These are phyloP conservation scores for Rhynchosporium agropyri DNA, from an alignment of 2,329 filamentous ascomycete species.

Conservation along the genomic window DNA sequence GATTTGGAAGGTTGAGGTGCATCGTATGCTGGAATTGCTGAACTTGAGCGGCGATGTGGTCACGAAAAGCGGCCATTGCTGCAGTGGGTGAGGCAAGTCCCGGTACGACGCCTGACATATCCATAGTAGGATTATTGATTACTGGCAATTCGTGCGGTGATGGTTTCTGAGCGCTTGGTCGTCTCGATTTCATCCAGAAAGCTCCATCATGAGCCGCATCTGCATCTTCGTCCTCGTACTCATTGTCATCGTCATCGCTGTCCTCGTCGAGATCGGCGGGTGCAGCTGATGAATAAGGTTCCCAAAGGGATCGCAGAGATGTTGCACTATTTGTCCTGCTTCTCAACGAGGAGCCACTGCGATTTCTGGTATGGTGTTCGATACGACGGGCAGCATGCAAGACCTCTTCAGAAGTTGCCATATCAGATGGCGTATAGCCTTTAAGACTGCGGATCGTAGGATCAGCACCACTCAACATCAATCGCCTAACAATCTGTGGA, in stretches of 20 bases:
- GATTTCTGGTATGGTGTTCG: slow-evolving; percentile 64
- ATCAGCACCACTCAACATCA: slow-evolving; percentile 75
- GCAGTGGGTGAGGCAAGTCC: slow-evolving; percentile 57
- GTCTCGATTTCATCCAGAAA: slow-evolving; percentile 43
- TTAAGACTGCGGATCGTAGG: slow-evolving; percentile 69
- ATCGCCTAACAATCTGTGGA: slow-evolving; percentile 72
- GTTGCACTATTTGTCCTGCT: slow-evolving; percentile 68
- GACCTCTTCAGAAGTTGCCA: slow-evolving; percentile 67
- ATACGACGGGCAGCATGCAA: slow-evolving; percentile 64
- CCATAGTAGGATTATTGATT: slow-evolving; percentile 35
- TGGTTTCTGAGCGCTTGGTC: slow-evolving; percentile 38
- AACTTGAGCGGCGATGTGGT: slow-evolving; percentile 73
- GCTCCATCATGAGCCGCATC: slow-evolving; percentile 37
- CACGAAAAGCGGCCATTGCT: slow-evolving; percentile 70
- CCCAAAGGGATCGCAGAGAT: slow-evolving; percentile 69
- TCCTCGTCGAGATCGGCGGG: slow-evolving; percentile 45
- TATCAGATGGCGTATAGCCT: slow-evolving; percentile 70
- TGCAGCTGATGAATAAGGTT: slow-evolving; percentile 52
- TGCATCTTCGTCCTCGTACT: slow-evolving; percentile 43
- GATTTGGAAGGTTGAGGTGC: slow-evolving; percentile 63
- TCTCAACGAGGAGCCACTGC: slow-evolving; percentile 61
- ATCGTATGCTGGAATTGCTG: slow-evolving; percentile 77
- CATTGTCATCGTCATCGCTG: slow-evolving; percentile 47
- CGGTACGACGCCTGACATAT: slow-evolving; percentile 32
- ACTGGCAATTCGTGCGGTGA: slow-evolving; percentile 25